These are phyloP conservation scores for Lachnellula cervina DNA, from an alignment of 2,329 filamentous ascomycete genomes.

Conservation along the genomic window DNA sequence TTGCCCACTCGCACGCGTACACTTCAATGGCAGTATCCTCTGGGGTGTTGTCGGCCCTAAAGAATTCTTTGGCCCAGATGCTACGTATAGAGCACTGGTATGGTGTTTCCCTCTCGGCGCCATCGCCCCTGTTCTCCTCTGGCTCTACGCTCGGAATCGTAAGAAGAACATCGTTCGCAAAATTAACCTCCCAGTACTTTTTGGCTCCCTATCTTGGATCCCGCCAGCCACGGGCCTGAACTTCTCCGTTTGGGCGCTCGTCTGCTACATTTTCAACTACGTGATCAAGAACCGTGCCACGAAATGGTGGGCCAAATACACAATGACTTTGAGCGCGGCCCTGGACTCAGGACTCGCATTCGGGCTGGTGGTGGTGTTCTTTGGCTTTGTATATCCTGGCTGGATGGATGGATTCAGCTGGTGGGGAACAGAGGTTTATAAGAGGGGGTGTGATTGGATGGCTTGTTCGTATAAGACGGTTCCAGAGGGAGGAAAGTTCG, in stretches of 20 bases:
- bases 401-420: conserved; percentile 69
- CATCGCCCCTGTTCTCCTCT: conserved; percentile 67
- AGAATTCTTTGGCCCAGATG: conserved; percentile 74
- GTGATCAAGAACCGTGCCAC: conserved; percentile 62
- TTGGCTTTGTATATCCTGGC: conserved; percentile 78
- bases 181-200: conserved; percentile 77
- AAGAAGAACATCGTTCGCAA: conserved; percentile 63
- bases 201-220: conserved; percentile 80
- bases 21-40: conserved; percentile 85
- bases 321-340: conserved; percentile 80
- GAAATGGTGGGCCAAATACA: conserved; percentile 88
- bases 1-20: conserved; percentile 79
- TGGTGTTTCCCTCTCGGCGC: conserved; percentile 80
- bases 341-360: conserved; percentile 79
- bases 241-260: conserved; percentile 80
- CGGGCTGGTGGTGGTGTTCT: conserved; percentile 78
- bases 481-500: conserved; percentile 59
- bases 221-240: conserved; percentile 83
- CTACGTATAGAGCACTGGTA: conserved; percentile 70
- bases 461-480: conserved; percentile 68
- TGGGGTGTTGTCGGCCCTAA: conserved; percentile 83
- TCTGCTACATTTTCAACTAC: conserved; percentile 82
- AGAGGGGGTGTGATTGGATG: conserved; percentile 79
- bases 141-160: conserved; percentile 60
- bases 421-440: conserved; percentile 88